A percentile compares a stretch with the other conserved stretches of the same genome.
phyloP scores from a whole-genome alignment of 768 basidiomycete genomes.

The Mycena alexandri region DNA sequence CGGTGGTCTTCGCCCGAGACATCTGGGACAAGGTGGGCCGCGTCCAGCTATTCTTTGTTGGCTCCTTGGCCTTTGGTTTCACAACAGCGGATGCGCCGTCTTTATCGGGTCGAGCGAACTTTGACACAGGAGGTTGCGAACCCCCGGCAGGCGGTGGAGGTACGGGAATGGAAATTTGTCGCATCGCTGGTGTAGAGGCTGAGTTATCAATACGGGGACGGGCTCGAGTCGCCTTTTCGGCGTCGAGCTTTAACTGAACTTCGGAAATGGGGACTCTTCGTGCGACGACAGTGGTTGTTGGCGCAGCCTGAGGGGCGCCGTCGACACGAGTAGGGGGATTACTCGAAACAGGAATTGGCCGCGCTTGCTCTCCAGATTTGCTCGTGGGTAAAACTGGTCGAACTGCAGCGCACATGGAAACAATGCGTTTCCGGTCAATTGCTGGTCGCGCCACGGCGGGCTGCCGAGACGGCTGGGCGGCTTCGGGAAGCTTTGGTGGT shows the following conservation, averaged over 20 bases:
- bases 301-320: slow-evolving; percentile 1
- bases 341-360: slow-evolving; percentile 18
- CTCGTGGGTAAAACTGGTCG: slow-evolving; percentile 16
- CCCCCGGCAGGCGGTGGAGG: background rate
- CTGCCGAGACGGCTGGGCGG: slow-evolving; percentile 19
- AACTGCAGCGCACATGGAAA: slow-evolving; percentile 35
- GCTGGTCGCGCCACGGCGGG: slow-evolving; percentile 1
- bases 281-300: slow-evolving; percentile 21
- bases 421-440: slow-evolving; percentile 30
- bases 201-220: slow-evolving; percentile 29
- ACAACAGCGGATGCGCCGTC: background rate
- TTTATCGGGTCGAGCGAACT: slow-evolving; percentile 10
- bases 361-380: slow-evolving; percentile 20
- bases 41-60: slow-evolving; percentile 25
- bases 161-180: slow-evolving; percentile 6
- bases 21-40: slow-evolving; percentile 36
- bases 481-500: slow-evolving; percentile 16
- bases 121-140: slow-evolving; percentile 12
- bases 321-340: slow-evolving; percentile 21
- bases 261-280: slow-evolving; percentile 27
- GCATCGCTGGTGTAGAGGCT: slow-evolving; percentile 34
- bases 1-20: slow-evolving; percentile 30
- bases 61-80: slow-evolving; percentile 29
- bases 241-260: slow-evolving; percentile 15
- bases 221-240: slow-evolving; percentile 25